phyloP scores from a whole-genome alignment of 2,329 filamentous ascomycete genomes.

The Alternaria tenuissima region DNA sequence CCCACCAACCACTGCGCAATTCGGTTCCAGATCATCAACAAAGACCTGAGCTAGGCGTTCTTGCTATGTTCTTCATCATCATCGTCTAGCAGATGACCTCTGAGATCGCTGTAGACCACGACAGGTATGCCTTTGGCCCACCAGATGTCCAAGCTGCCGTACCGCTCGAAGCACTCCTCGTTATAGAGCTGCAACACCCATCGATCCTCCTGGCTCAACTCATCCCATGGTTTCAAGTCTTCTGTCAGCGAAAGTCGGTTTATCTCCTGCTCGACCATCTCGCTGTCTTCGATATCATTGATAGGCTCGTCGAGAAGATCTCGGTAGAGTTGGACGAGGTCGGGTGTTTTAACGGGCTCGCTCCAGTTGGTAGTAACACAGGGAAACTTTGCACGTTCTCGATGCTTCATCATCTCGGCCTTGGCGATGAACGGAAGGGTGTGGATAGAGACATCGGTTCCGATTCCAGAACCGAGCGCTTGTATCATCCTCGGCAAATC shows the following conservation, averaged over 20 bases:
- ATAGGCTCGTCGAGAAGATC: not conserved
- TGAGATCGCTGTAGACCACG: constrained; percentile 37
- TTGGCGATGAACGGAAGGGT: too few species aligned
- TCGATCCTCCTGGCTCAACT: constrained; percentile 26
- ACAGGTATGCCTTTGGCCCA: constrained; percentile 32
- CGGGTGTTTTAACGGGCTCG: too few species aligned
- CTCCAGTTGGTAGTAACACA: too few species aligned
- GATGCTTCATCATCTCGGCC: too few species aligned
- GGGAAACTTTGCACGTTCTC: too few species aligned
- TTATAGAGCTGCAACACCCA: constrained; percentile 42
- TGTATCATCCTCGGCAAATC: too few species aligned
- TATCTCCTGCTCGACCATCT: not conserved
- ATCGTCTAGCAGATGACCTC: constrained; percentile 21
- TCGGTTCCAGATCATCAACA: too few species aligned
- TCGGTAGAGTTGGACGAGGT: not conserved
- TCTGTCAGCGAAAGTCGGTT: not conserved
- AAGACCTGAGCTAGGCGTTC: too few species aligned
- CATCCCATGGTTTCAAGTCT: not conserved
- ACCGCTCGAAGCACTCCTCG: constrained; percentile 40
- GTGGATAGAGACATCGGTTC: too few species aligned
- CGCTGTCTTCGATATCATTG: not conserved
- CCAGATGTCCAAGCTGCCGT: constrained; percentile 40
- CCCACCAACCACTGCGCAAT: too few species aligned
- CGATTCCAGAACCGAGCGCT: too few species aligned
- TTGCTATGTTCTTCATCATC: not conserved